Conservation (phyloP, 2,329 filamentous ascomycete species). For the Mycocentrospora acerina region DNA sequence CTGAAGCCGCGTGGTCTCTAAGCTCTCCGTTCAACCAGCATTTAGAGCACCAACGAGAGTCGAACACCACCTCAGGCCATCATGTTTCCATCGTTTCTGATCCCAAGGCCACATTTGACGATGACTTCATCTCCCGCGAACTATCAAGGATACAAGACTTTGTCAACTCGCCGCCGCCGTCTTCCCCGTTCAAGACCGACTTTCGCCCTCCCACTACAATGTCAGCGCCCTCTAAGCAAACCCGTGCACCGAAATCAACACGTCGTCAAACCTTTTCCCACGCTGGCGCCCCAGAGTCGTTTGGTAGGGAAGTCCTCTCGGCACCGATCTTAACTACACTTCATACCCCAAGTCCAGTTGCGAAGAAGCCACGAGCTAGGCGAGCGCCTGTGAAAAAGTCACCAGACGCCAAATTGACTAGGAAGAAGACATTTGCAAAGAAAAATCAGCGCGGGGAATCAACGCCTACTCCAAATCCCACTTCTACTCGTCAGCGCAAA, state of each 20-base stretch:
- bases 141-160: too few relatives aligned
- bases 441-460: slow-evolving; percentile 2
- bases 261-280: neutral
- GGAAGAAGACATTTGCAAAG: neutral
- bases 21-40: neutral
- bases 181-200: too few relatives aligned
- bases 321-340: neutral
- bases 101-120: neutral
- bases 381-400: neutral
- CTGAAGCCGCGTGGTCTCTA: slow-evolving; percentile 11
- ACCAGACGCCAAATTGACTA: neutral
- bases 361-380: neutral
- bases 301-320: neutral
- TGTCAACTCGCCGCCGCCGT: neutral
- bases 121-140: too few relatives aligned
- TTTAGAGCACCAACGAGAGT: neutral
- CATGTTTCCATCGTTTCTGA: too few relatives aligned
- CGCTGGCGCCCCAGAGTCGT: neutral
- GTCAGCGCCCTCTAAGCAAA: neutral
- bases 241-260: neutral
- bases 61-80: neutral
- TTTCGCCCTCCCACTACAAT: too few relatives aligned
- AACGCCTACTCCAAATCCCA: neutral
- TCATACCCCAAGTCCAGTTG: slow-evolving; percentile 7
- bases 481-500: slow-evolving; percentile 1